Conservation (phyloP, 140 eudicot species). For the Stevia rebaudiana region DNA sequence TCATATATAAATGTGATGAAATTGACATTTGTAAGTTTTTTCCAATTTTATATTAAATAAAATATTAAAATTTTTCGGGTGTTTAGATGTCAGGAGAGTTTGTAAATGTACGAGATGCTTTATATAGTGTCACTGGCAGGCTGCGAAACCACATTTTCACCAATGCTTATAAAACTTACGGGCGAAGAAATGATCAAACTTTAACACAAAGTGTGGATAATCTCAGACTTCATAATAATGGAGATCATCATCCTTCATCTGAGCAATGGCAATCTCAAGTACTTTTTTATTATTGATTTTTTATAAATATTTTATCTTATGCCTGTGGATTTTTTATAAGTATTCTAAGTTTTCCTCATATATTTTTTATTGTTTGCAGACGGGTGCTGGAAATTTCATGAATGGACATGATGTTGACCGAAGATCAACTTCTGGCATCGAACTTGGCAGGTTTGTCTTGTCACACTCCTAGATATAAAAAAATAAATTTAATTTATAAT, state of each 20-base stretch:
- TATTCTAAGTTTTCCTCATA: neutral
- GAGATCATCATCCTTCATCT: conserved; percentile 35
- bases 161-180: conserved; percentile 23
- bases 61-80: neutral
- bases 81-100: conserved; percentile 59
- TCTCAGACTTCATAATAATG: conserved; percentile 35
- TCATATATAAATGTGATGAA: neutral
- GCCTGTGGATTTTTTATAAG: neutral
- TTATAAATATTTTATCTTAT: neutral
- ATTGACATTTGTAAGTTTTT: neutral
- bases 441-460: conserved; percentile 63
- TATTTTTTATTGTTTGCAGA: conserved; percentile 31
- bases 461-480: neutral
- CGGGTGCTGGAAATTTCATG: conserved; percentile 26
- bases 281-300: conserved; percentile 8
- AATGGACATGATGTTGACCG: conserved; percentile 30
- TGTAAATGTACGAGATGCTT: conserved; percentile 57
- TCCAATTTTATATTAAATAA: neutral
- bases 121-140: conserved; percentile 47
- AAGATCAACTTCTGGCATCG: conserved; percentile 41
- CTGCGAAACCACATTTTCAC: conserved; percentile 46
- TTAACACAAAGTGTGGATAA: conserved; percentile 39
- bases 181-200: conserved; percentile 27
- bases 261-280: conserved; percentile 41
- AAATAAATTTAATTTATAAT: neutral